Percentiles rank a stretch among this genome's conserved stretches.
These are phyloP conservation scores for Hypomontagnella submonticulosa DNA, from an alignment of 495 filamentous ascomycete species.

Conservation along the genomic window DNA sequence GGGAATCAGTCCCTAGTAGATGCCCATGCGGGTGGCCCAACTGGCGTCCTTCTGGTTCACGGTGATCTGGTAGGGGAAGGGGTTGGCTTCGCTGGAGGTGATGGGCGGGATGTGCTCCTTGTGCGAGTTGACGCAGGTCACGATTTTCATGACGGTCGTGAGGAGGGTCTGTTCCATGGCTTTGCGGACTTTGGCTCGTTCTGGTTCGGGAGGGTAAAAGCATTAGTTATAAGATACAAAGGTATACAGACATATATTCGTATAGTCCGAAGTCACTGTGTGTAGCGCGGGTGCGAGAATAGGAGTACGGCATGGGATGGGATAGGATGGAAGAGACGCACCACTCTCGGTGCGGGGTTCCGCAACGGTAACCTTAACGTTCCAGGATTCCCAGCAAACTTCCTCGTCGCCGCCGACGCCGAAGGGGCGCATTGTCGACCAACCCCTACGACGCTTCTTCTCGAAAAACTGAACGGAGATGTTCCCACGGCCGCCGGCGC, in stretches of 20 bases:
- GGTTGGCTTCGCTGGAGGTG: conserved; percentile 89
- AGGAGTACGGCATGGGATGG: neutral
- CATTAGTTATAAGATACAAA: neutral
- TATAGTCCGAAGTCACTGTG: neutral
- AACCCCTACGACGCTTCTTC: conserved; percentile 84
- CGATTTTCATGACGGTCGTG: conserved; percentile 86
- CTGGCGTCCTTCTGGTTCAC: conserved; percentile 80
- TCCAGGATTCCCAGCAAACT: conserved; percentile 97
- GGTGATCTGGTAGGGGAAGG: conserved; percentile 93
- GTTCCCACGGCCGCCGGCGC: conserved; percentile 72
- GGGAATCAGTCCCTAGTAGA: conserved; percentile 64
- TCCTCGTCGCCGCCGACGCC: conserved; percentile 88
- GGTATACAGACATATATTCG: neutral
- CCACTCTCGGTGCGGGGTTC: conserved; percentile 89
- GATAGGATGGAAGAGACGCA: conserved; percentile 53
- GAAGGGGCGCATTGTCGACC: conserved; percentile 69
- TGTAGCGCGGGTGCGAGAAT: neutral
- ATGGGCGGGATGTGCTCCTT: conserved; percentile 99
- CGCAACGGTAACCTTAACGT: conserved; percentile 88
- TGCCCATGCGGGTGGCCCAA: conserved; percentile 83
- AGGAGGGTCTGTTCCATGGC: conserved; percentile 89
- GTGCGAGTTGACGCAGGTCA: conserved; percentile 83
- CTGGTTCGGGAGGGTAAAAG: conserved; percentile 55
- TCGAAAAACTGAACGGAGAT: conserved; percentile 95
- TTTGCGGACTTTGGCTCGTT: conserved; percentile 84